Conservation (phyloP, 2,329 filamentous ascomycete species). For the Penicillium sp. region DNA sequence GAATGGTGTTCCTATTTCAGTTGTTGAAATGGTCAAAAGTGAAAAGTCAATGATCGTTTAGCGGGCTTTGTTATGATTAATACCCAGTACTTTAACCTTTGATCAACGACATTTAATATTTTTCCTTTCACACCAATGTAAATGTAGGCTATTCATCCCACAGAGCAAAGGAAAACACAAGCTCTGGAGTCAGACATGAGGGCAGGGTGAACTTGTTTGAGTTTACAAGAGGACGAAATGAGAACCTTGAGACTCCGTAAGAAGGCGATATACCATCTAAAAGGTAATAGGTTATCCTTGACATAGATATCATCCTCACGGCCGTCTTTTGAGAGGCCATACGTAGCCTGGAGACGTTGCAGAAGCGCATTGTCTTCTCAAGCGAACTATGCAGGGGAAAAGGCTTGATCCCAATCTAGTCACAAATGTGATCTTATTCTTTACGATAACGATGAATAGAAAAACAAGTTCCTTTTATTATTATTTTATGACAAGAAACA, state of each 20-base stretch:
- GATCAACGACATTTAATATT: neutral
- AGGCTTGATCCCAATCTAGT: neutral
- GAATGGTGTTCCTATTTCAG: neutral
- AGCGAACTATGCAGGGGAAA: neutral
- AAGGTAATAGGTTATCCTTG: neutral
- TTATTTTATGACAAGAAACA: neutral
- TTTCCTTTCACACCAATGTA: neutral
- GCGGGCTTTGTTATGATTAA: neutral
- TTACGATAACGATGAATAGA: neutral
- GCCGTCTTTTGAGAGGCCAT: neutral
- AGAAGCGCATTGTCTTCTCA: neutral
- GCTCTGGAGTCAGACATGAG: neutral
- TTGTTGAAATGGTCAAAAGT: neutral
- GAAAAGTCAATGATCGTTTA: neutral
- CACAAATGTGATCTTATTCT: neutral
- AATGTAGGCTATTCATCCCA: neutral
- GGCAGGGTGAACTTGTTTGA: neutral
- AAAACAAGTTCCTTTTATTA: too few relatives aligned
- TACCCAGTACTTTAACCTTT: neutral
- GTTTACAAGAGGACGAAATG: too few relatives aligned
- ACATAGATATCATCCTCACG: neutral
- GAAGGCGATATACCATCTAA: neutral
- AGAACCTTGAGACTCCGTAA: neutral
- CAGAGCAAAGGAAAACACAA: neutral
- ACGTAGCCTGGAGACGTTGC: neutral